phyloP scores from a whole-genome alignment of 2,329 filamentous ascomycete genomes.

The Fusarium sarcochroum region DNA sequence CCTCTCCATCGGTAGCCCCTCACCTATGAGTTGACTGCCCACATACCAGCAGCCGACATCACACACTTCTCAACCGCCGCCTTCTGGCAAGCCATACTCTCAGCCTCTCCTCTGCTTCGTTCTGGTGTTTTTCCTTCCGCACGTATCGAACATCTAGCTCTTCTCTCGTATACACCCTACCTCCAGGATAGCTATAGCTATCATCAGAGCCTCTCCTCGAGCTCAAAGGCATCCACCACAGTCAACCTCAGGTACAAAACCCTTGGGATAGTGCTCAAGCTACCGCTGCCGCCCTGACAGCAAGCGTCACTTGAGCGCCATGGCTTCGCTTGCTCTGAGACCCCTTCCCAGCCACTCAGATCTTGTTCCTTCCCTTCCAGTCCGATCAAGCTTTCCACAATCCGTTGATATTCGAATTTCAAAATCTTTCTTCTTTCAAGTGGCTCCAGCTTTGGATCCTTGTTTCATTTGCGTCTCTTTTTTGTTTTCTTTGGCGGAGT shows the following conservation, averaged over 20 bases:
- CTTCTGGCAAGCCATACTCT: constrained; percentile 32
- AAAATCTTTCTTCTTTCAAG: constrained; percentile 20
- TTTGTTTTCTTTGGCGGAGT: constrained; percentile 11
- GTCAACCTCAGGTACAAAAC: constrained; percentile 38
- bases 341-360: constrained; percentile 41
- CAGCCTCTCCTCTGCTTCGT: constrained; percentile 3
- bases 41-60: constrained; percentile 44
- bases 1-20: constrained; percentile 44
- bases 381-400: constrained; percentile 27
- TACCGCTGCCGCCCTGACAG: constrained; percentile 34
- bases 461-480: constrained; percentile 21
- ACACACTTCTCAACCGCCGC: constrained; percentile 43
- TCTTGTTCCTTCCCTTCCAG: constrained; percentile 35
- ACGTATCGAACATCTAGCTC: constrained; percentile 17
- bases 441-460: constrained; percentile 16
- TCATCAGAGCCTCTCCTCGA: neutral
- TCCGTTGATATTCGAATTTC: constrained; percentile 29
- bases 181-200: constrained; percentile 21
- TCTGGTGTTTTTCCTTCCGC: neutral
- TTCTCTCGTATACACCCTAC: constrained; percentile 24
- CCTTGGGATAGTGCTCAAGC: constrained; percentile 27
- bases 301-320: constrained; percentile 38
- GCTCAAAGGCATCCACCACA: constrained; percentile 13
- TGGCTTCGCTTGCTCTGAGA: constrained; percentile 34
- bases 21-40: constrained; percentile 47